These are phyloP conservation scores for Globisporangium takayamanum DNA, from an alignment of 352 stramenopile genomes.

Conservation along the genomic window DNA sequence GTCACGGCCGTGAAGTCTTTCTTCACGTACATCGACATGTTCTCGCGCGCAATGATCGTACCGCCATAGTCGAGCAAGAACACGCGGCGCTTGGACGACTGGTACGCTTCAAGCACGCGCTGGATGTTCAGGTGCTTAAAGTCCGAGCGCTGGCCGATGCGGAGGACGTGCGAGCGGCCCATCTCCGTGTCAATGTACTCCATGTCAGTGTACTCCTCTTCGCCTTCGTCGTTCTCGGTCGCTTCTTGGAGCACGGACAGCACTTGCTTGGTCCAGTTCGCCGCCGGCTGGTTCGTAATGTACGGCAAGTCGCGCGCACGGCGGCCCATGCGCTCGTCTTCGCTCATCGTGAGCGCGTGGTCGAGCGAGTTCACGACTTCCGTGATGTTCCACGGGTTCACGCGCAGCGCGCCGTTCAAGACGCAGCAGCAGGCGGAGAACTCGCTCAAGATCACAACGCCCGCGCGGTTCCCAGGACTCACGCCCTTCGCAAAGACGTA, in stretches of 20 bases:
- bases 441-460: slow-evolving; percentile 95
- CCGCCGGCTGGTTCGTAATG: slow-evolving; percentile 89
- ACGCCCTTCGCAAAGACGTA: slow-evolving; percentile 87
- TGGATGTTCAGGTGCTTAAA: slow-evolving; percentile 83
- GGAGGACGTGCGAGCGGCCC: slow-evolving; percentile 62
- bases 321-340: slow-evolving; percentile 84
- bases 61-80: slow-evolving; percentile 98
- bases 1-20: slow-evolving; percentile 93
- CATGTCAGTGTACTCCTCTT: slow-evolving; percentile 78
- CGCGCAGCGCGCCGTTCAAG: slow-evolving; percentile 92
- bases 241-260: slow-evolving; percentile 82
- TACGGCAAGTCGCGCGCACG: slow-evolving; percentile 95
- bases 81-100: slow-evolving; percentile 81
- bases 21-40: slow-evolving; percentile 96
- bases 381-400: slow-evolving; percentile 97
- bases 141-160: slow-evolving; percentile 57
- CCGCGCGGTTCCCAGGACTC: slow-evolving; percentile 52
- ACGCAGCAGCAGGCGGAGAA: slow-evolving; percentile 96
- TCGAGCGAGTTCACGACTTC: slow-evolving; percentile 89
- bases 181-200: slow-evolving; percentile 88
- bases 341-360: slow-evolving; percentile 90
- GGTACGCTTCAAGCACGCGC: slow-evolving; percentile 83
- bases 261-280: slow-evolving; percentile 96
- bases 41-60: slow-evolving; percentile 90
- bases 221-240: slow-evolving; percentile 55